These are phyloP conservation scores for Ustilago bromivora DNA, from an alignment of 1,284 basidiomycete species.

Conservation along the genomic window DNA sequence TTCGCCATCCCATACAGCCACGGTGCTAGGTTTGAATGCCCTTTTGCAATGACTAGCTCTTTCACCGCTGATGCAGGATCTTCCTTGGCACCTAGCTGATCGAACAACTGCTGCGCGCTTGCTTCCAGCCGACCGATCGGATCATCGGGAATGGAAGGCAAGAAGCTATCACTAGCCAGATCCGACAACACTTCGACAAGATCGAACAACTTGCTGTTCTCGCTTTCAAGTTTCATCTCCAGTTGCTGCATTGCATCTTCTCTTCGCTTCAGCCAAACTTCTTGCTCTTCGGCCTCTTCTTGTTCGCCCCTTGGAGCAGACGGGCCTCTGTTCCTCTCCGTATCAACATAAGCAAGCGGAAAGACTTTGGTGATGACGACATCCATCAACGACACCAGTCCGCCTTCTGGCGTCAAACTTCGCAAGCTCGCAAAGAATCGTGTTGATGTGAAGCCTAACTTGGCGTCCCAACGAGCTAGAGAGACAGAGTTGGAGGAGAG, in stretches of 20 bases:
- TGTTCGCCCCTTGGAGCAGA: conserved; percentile 73
- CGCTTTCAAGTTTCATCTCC: conserved; percentile 22
- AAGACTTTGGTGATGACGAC: conserved; percentile 78
- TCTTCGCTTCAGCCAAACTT: conserved; percentile 75
- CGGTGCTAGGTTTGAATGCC: conserved; percentile 11
- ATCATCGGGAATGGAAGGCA: conserved; percentile 34
- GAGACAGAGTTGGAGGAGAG: conserved; percentile 87
- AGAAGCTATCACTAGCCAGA: conserved; percentile 24
- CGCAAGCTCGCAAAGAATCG: conserved; percentile 81
- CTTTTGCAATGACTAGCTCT: conserved; percentile 23
- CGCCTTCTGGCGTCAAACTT: conserved; percentile 85
- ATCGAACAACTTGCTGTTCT: conserved; percentile 35
- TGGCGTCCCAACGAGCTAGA: conserved; percentile 86
- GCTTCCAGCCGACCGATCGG: conserved; percentile 23
- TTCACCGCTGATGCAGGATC: conserved; percentile 31
- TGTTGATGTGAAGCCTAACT: conserved; percentile 79
- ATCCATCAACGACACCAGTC: conserved; percentile 81
- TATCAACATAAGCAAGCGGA: conserved; percentile 69
- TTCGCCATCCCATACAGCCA: conserved; percentile 30
- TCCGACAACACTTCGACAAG: conserved; percentile 39
- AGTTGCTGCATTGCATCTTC: conserved; percentile 32
- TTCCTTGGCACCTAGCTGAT: conserved; percentile 13
- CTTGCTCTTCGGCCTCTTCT: conserved; percentile 74
- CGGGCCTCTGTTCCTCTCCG: conserved; percentile 36
- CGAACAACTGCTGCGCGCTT: conserved; percentile 20